Evolutionary conservation across 208 protist genomes (phyloP), one percentile per base, ranked within the genome.

Genomic region (Trypanosoma rangeli): DNA sequence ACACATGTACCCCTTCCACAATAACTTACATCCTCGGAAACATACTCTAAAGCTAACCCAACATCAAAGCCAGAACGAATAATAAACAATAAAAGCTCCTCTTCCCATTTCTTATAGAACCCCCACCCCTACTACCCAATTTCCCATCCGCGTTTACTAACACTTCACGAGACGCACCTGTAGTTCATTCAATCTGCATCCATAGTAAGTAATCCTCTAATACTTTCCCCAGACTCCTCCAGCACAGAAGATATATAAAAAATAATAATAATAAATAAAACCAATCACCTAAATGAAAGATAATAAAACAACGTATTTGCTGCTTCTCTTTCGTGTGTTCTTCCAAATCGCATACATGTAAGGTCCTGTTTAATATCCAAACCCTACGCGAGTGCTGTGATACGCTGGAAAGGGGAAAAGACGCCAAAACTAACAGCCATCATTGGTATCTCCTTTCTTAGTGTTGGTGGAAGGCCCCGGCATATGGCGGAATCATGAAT

Each of bases 401-500:
- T 70, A 22, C 83, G 87, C 73, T 96, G 89, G 3, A 94, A 33
- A 18, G 85, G 69, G 1, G 92, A 91, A 67, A 96, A 96, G 28
- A 81, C 80, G 61, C 82, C 85, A 65, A 96, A 91, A 24, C 74
- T 80, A 70, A 93, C 79, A 24, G 92, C 89, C 80, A 96, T 83
- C 89, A 94, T 93, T 49, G 92, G 92, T 37, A 96, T 86, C 70
- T 96, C 88, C 83, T 96, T 96, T 57, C 74, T 29, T 57, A 96
- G 46, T 33, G 87, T 94, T 16, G 87, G 78, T 26, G 81, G 18
- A 8, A 96, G 76, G 1, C 92, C 92, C 16, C 92, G 86, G 72
- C 92, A 96, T 35, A 96, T 76, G 29, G 92, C 86, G 2, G 92
- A 96, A 68, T 96, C 92, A 70, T 96, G 80, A 68, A 96, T 96